Conservation (phyloP, 129 eudicot genomes). For the Gnaphalium uliginosum region DNA sequence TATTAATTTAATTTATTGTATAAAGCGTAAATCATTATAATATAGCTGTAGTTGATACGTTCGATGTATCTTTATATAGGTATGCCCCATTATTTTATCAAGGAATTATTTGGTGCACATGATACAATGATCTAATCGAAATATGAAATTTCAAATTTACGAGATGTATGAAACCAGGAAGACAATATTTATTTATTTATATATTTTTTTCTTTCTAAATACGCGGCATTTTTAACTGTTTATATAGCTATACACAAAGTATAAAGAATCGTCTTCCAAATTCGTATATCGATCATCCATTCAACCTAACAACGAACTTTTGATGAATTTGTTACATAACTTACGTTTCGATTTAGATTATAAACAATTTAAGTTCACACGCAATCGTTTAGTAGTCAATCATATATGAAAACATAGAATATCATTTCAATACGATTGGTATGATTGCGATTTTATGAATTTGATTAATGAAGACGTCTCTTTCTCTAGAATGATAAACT, state of each 20-base stretch:
- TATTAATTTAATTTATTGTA: no score
- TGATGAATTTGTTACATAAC: neutral
- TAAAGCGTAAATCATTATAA: neutral
- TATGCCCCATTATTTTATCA: slow-evolving; percentile 1
- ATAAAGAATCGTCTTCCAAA: neutral
- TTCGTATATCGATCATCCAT: neutral
- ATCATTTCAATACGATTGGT: slow-evolving; percentile 28
- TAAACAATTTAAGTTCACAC: neutral
- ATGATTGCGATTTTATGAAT: slow-evolving; percentile 25
- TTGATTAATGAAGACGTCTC: slow-evolving; percentile 19
- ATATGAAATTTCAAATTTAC: neutral
- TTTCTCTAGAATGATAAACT: slow-evolving; percentile 24
- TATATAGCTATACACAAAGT: no score
- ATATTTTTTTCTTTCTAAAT: neutral
- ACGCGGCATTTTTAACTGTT: no score
- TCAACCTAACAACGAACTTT: neutral
- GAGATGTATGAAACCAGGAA: neutral
- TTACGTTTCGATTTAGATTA: neutral
- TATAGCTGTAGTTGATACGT: slow-evolving; percentile 11
- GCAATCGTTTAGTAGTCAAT: slow-evolving; percentile 5
- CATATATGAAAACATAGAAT: slow-evolving; percentile 21
- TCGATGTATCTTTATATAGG: slow-evolving; percentile 21
- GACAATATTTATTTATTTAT: neutral
- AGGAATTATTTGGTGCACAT: slow-evolving; percentile 30
- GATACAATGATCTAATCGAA: slow-evolving; percentile 18